These are phyloP conservation scores for Capsicum chinense DNA, from an alignment of 257 asterid species.

Conservation along the genomic window DNA sequence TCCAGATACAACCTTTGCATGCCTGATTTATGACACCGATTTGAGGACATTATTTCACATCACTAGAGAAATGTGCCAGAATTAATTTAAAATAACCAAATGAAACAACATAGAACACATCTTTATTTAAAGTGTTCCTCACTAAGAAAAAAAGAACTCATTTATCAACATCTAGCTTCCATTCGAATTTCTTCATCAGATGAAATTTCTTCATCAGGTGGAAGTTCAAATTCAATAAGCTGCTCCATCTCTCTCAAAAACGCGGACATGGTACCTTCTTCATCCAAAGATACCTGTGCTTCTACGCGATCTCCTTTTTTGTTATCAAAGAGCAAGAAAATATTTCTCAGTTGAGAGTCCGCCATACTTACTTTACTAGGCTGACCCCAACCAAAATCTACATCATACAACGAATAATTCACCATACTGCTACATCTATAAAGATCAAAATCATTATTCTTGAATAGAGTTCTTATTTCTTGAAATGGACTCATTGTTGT, in stretches of 20 bases:
- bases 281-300: neutral
- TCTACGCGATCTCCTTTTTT: neutral
- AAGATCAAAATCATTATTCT: neutral
- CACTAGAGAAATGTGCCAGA: neutral
- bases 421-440: neutral
- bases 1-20: too few species aligned
- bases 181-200: neutral
- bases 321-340: neutral
- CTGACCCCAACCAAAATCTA: neutral
- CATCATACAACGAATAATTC: neutral
- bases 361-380: neutral
- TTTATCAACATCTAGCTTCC: neutral
- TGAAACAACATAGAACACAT: neutral
- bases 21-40: too few species aligned
- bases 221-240: neutral
- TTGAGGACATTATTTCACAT: neutral
- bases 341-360: neutral
- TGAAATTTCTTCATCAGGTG: neutral
- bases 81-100: neutral
- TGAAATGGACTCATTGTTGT: neutral
- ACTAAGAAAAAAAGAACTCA: neutral
- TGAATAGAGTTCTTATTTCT: neutral
- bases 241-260: conserved; percentile 9
- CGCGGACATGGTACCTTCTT: neutral
- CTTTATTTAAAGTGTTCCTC: neutral